These are phyloP conservation scores for Abrus precatorius DNA, from an alignment of 306 rosid genomes.

Conservation along the genomic window DNA sequence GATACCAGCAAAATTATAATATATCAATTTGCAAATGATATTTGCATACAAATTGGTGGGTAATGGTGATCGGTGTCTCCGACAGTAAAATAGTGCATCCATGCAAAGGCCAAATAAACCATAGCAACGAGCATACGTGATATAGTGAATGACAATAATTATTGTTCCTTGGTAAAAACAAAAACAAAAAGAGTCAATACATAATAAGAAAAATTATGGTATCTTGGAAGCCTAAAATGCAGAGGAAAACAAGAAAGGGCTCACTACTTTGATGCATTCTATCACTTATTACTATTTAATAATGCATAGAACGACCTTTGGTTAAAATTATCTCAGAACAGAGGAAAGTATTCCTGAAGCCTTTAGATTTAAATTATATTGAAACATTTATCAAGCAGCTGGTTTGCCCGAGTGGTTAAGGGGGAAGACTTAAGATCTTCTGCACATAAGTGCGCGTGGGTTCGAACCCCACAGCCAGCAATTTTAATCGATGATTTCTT, in stretches of 20 bases:
- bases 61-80: constrained; percentile 45
- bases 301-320: too few species aligned
- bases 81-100: constrained; percentile 52
- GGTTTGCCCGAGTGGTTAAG: constrained; percentile 84
- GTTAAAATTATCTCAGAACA: too few species aligned
- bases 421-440: constrained; percentile 79
- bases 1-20: too few species aligned
- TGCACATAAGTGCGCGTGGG: constrained; percentile 81
- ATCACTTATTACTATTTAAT: too few species aligned
- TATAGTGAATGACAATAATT: not conserved
- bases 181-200: too few species aligned
- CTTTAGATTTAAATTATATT: too few species aligned
- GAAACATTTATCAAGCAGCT: not conserved
- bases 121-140: not conserved
- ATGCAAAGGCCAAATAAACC: constrained; percentile 31
- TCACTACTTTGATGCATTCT: too few species aligned
- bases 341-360: too few species aligned
- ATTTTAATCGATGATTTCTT: not conserved
- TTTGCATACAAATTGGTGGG: too few species aligned
- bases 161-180: not conserved
- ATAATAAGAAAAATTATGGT: not conserved
- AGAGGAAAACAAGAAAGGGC: not conserved
- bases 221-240: not conserved
- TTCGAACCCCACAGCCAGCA: constrained; percentile 87
- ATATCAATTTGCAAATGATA: not conserved